Evolutionary conservation across 2,329 filamentous ascomycete genomes (phyloP), one percentile per base, ranked within the genome.

Genomic region (Neonectria hederae): DNA sequence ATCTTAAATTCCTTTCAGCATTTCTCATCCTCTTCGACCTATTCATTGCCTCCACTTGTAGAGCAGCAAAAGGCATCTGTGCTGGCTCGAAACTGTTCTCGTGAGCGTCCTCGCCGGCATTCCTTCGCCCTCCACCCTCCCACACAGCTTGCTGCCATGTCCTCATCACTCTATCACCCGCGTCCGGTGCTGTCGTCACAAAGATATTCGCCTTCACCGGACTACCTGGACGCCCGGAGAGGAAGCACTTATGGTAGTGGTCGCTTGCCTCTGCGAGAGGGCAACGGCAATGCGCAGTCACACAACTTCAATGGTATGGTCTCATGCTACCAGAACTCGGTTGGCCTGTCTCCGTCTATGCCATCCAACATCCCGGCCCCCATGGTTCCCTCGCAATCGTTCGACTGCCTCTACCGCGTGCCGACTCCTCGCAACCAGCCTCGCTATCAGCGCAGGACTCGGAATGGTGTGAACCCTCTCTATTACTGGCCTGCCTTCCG

Each of bases 401-500:
- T 80, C 58, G 79, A 81, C 66, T 79, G 74, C 69, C 75, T 81
- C 21, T 80, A 80, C 67, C 74, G 78, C 30, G 71, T 77, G n/a
- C 77, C 76, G 53, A 76, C 77, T 42, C 75, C 78, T 52, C 76
- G 78, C 49, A 78, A 78, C 42, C 78, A 79, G 70, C 70, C 76
- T 62, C 73, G 77, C 32, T 76, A 73, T 49, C 77, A 77, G 56
- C 74, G 78, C 42, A 75, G 77, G 65, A 65, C 74, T 28, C 79
- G 80, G 62, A 76, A 77, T 57, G 75, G 77, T 35, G 75, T 82
- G 71, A 90, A 90, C 76, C 87, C 88, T 49, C 84, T 90, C 69
- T 88, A 88, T 72, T 83, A 85, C 61, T 87, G 87, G 69, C 84
- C 84, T 17, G 85, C 88, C 65, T 91, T 91, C 72, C 84, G 86